phyloP scores from a whole-genome alignment of 2,329 filamentous ascomycete genomes.

The Mollisiaceae sp. region DNA sequence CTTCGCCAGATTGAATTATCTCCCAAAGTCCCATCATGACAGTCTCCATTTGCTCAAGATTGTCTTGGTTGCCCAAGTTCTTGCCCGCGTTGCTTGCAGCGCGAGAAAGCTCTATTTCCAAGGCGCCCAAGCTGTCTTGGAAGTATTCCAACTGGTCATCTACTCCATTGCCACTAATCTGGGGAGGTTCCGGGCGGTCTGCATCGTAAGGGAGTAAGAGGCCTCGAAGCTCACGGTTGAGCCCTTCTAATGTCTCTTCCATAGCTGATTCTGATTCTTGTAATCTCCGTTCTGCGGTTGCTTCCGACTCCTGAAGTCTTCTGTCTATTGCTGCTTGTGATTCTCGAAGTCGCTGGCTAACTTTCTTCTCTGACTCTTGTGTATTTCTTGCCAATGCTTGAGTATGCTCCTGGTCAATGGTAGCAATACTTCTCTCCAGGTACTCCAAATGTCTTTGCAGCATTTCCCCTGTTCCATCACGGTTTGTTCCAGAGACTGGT shows the following conservation, averaged over 20 bases:
- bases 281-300: constrained; percentile 4
- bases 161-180: constrained; percentile 59
- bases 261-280: constrained; percentile 38
- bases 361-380: constrained; percentile 11
- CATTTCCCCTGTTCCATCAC: constrained; percentile 35
- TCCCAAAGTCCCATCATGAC: constrained; percentile 58
- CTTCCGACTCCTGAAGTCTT: constrained; percentile 17
- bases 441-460: constrained; percentile 59
- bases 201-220: constrained; percentile 57
- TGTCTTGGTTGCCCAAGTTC: constrained; percentile 43
- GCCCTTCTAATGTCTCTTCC: constrained; percentile 60
- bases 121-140: constrained; percentile 60
- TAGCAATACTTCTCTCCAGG: constrained; percentile 67
- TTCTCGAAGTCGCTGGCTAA: not conserved
- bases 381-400: constrained; percentile 14
- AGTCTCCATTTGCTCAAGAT: constrained; percentile 60
- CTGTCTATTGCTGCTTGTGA: constrained; percentile 16
- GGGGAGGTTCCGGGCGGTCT: constrained; percentile 62
- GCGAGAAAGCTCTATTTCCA: constrained; percentile 46
- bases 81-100: constrained; percentile 31
- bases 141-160: constrained; percentile 73
- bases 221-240: constrained; percentile 69
- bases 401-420: constrained; percentile 62
- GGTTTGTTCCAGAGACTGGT: constrained; percentile 48
- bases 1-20: constrained; percentile 54